Evolutionary conservation across 116 monocot species (phyloP).

Genomic region (Dioscorea cayenensis): DNA sequence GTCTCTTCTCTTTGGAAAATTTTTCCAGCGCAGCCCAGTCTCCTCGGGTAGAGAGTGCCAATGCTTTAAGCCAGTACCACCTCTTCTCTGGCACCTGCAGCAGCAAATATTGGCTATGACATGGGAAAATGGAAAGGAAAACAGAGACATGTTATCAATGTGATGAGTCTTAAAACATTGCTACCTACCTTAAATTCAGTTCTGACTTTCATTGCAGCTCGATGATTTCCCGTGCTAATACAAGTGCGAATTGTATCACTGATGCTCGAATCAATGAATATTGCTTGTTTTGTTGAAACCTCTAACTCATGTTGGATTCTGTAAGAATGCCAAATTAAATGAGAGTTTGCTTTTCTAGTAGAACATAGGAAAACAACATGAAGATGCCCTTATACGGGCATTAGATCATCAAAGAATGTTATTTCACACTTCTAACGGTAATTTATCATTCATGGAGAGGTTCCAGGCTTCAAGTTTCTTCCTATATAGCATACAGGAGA

Average conservation of each 20-base stretch:
- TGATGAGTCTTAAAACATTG: background rate
- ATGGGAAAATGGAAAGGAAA: background rate
- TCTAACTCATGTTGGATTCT: slow-evolving; percentile 93
- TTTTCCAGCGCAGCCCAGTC: slow-evolving; percentile 93
- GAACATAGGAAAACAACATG: background rate
- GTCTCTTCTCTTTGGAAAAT: slow-evolving; percentile 95
- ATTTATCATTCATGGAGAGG: background rate
- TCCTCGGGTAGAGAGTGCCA: slow-evolving; percentile 80
- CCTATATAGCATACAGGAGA: too few species aligned
- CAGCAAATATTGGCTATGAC: background rate
- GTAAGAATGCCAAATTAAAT: slow-evolving; percentile 1
- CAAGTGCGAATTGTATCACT: slow-evolving; percentile 98
- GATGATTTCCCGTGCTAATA: slow-evolving; percentile 85
- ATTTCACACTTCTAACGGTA: background rate
- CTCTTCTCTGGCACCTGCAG: slow-evolving; percentile 93
- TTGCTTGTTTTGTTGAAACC: slow-evolving; percentile 83
- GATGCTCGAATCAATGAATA: slow-evolving; percentile 95
- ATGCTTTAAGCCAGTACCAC: slow-evolving; percentile 99
- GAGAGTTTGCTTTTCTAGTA: background rate
- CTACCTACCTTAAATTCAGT: slow-evolving; percentile 84
- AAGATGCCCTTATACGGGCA: background rate
- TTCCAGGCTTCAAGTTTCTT: background rate
- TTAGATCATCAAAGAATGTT: background rate
- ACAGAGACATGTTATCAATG: background rate
- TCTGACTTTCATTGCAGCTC: slow-evolving; percentile 80